Conservation (phyloP, 768 basidiomycete genomes). For the Tephrocybe sp. region DNA sequence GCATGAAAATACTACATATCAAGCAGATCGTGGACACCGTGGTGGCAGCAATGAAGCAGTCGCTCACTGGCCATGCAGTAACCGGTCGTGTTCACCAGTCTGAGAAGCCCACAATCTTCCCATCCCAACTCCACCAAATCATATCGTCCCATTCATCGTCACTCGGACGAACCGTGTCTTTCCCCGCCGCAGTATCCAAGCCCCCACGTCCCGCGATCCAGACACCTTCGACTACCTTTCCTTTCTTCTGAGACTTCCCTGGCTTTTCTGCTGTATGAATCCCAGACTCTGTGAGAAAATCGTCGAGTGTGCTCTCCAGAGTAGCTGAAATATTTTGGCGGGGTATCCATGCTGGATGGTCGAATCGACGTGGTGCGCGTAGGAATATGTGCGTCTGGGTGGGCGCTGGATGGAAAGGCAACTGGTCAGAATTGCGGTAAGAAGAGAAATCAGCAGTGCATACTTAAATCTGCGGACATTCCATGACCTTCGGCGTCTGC, state of each 20-base stretch:
- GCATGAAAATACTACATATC: no score
- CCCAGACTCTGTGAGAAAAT: slow-evolving; percentile 39
- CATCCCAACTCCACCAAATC: slow-evolving; percentile 69
- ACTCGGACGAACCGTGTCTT: slow-evolving; percentile 5
- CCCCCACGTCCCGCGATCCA: slow-evolving; percentile 40
- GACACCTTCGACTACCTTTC: slow-evolving; percentile 42
- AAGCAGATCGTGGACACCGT: no score
- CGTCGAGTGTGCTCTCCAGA: slow-evolving; percentile 38
- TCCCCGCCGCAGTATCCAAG: slow-evolving; percentile 12
- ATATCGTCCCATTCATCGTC: slow-evolving; percentile 45
- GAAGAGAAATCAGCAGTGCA: background rate
- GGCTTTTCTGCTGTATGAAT: slow-evolving; percentile 4
- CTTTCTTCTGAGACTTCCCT: slow-evolving; percentile 19
- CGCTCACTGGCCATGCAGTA: no score
- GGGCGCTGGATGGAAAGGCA: slow-evolving; percentile 36
- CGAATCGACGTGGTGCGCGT: slow-evolving; percentile 46
- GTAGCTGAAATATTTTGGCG: slow-evolving; percentile 39
- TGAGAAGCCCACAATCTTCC: slow-evolving; percentile 49
- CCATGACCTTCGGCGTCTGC: slow-evolving; percentile 29
- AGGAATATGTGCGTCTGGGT: slow-evolving; percentile 47
- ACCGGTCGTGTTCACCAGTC: slow-evolving; percentile 38
- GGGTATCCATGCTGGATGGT: slow-evolving; percentile 47
- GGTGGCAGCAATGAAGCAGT: no score
- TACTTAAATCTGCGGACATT: slow-evolving; percentile 31
- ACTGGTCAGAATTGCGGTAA: background rate